Conservation (phyloP, 495 filamentous ascomycete species). For the Penicillium simplicissimum region DNA sequence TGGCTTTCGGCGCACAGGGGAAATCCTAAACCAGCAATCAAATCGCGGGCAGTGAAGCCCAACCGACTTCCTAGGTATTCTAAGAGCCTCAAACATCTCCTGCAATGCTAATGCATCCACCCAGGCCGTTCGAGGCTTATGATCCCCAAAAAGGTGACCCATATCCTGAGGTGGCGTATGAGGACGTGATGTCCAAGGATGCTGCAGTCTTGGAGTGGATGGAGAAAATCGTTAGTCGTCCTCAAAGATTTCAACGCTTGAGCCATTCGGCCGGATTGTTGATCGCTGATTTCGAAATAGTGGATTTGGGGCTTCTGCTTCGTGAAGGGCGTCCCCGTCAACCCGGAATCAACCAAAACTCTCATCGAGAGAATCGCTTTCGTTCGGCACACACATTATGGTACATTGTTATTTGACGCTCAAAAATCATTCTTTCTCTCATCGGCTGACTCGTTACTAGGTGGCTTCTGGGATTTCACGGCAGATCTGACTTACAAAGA, state of each 20-base stretch:
- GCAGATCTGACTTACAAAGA: constrained; percentile 85
- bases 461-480: constrained; percentile 93
- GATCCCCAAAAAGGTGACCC: constrained; percentile 11
- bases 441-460: constrained; percentile 34
- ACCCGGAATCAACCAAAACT: constrained; percentile 65
- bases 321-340: constrained; percentile 63
- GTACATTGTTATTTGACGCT: constrained; percentile 35
- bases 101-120: not conserved
- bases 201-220: constrained; percentile 57
- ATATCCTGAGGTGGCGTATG: constrained; percentile 57
- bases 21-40: not conserved
- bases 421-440: not conserved
- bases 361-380: constrained; percentile 79
- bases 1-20: constrained; percentile 37
- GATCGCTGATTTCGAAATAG: constrained; percentile 23
- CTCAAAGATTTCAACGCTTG: not conserved
- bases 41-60: not conserved
- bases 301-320: constrained; percentile 68
- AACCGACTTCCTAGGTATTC: not conserved
- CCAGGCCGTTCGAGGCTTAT: constrained; percentile 1
- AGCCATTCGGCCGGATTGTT: not conserved
- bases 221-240: constrained; percentile 54
- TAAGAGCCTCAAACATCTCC: not conserved
- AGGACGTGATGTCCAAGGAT: constrained; percentile 59
- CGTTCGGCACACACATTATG: constrained; percentile 87